Evolutionary conservation across 2,329 filamentous ascomycete genomes (phyloP), one percentile per base, ranked within the genome.

Genomic region (Ambrosiella beaveri): DNA sequence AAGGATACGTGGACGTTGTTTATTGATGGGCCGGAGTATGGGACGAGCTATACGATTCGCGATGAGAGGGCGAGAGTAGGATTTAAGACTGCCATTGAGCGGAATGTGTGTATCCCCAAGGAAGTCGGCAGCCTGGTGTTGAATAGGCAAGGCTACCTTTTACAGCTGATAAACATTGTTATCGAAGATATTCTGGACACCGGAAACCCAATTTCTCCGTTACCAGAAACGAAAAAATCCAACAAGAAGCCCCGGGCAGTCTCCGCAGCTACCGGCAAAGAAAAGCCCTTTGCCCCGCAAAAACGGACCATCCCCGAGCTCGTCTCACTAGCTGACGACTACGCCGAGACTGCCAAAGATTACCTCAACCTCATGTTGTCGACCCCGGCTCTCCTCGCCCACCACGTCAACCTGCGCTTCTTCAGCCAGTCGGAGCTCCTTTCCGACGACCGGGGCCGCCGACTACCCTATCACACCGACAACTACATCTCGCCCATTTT

Each of bases 401-500:
- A 68, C 9, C 62, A 63, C 0, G 69, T 73, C 61, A 71, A 71
- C 37, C 41, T 62, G 6, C 67, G 64, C 58, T 73, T 73, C 62
- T 71, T 67, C 58, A 73, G 65, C 57, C 65, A 67, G 1, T 70
- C 71, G 0, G 72, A 75, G 60, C 65, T 75, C 2, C 59, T 77
- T 0, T 61, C 65, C 0, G 75, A 78, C 54, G 72, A 76, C 45
- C 71, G 69, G 54, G 74, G 74, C 1, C 68, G 70, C 1, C 60
- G 51, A 0, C 51, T 74, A 1, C 69, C 71, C 0, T 64, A 66
- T 1, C 54, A 56, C n/a, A 71, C 68, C 0, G 71, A 76, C 55
- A 71, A 66, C 17, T 69, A 71, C 60, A 70, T 75, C 58, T 73
- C 70, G 56, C 63, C 62, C 1, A 66, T 71, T 1, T 60, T 76